Evolutionary conservation across 2,329 filamentous ascomycete species (phyloP), one percentile per base, ranked within the genome.

Genomic region (Fusarium oligoseptatum): DNA sequence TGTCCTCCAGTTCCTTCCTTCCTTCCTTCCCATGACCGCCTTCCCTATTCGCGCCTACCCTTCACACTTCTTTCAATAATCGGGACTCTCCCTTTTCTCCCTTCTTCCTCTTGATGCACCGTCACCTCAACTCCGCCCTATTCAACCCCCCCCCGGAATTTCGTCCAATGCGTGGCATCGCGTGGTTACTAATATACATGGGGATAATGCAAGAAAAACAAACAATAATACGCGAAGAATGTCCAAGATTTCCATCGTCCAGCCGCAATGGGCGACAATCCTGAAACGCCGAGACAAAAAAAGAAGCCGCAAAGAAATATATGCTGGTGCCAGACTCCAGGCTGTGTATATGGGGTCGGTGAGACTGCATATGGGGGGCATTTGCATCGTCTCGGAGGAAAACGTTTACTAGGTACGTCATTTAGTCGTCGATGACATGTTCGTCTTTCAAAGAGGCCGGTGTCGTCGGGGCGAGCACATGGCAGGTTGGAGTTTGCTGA

Each of bases 251-350:
- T 50, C 67, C 65, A 55, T 67, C 57, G 50, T 67, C 66, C 64
- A 55, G 15, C 66, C 60, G 45, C 50, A 17, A 24, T 2, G 45
- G 64, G 29, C 41, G 62, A 60, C 67, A 39, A 61, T 62, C 70
- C 66, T 66, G 71, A 78, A 78, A 78, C 77, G 75, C 77, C 77
- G 60, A 55, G 65, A 32, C 29, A 71, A 70, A 72, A 69, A 56
- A 22, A 64, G 60, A 66, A 70, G 70, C 64, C 37, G 61, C 41
- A 66, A 74, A 68, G 56, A 69, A 75, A 75, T 61, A 67, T 63
- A 66, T 73, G 61, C 60, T 55, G 65, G 63, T 73, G 63, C 73
- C 73, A 77, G 68, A 77, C 75, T 75, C 76, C 73, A 62, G 71
- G 66, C 64, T 74, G 65, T 75, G 71, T 74, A 68, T 76, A 71